Evolutionary conservation across 148 eudicot genomes (phyloP), one percentile per base, ranked within the genome.

Genomic region (Rhododendron henanense): DNA sequence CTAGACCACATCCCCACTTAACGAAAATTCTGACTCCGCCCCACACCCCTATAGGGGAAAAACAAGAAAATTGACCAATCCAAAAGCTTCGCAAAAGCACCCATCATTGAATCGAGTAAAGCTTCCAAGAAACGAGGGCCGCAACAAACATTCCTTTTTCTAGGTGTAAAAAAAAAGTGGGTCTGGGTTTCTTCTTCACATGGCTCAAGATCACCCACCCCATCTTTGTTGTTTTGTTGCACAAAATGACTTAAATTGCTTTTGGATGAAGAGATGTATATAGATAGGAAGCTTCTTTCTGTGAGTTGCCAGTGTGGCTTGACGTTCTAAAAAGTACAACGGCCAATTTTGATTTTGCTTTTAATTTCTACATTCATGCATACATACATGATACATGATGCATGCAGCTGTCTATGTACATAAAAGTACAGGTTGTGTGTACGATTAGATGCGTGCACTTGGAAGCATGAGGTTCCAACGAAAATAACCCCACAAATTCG

Each of bases 111-210:
- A 78, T 5, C 81, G 47, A 78, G 81, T 78, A 19, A 77, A 9
- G 74, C 47, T 44, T 77, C 50, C n/a, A 77, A 77, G 80, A 51
- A 76, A 45, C 23, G 35, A n/a, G 81, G 14, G 31, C 31, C 31
- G 53, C 81, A 45, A 47, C 55, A 45, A n/a, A 78, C 79, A 75
- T 75, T 47, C 55, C 81, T n/a, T 79, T 79, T 79, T 45, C 33
- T 55, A 15, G 23, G n/a, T 41, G 81, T 21, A 31, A 7, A 47
- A 47, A 28, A 79, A 33, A 33, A 33, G 82, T 79, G 39, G 81
- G 81, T 10, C 41, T 44, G 25, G 79, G n/a, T 78, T 78, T 2
- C 10, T 75, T 39, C 5, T 39, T 75, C 47, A 35, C 47, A 16
- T 6, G 39, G 47, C 79, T 35, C 8, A 39, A 35, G 45, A 35